Base-by-base conservation (phyloP, 768 basidiomycete species). In the Hemileccinum rubropunctum region DNA sequence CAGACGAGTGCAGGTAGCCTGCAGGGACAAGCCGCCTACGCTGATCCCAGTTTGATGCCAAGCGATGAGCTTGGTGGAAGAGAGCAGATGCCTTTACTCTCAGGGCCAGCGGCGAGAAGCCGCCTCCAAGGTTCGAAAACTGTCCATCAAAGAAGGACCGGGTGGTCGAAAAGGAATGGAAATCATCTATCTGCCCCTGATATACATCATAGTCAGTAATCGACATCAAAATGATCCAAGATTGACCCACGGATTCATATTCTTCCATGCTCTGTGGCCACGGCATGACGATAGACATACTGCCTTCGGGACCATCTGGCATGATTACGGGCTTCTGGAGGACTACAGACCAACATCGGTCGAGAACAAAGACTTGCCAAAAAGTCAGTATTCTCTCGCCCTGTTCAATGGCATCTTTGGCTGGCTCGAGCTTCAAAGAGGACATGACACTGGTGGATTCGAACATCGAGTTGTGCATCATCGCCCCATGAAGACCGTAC, bases 281-380 rank as follows among this genome's bases (percentile, higher is more conserved):
- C 12, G 88, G 86, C 60, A 83, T 83, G 54, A 76, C 78, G 55
- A 90, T 83, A 17, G 83, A 73, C 38, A 79, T 73, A 56, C 73
- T 77, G 11, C 77, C 71, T 47, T 81, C 76, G 32, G 76, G 71
- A 42, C 80, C 79, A 56, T 91, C 87, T 14, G 82, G 79, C 36
- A 91, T 80, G 36, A 82, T 73, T 10, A 75, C 71, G 5, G 87
- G 86, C 53, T 84, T 83, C 27, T 81, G 83, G 6, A 90, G 75
- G 10, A 82, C 78, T 6, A 84, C 82, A 18, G 88, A 88, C 86
- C 88, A 90, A 61, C 86, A 88, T 27, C 84, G 80, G 66, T 92
- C 89, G 55, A 91, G 72, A 58, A 81, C 80, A 67, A 83, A 92
- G 11, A 88, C 86, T 62, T 90, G 86, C 89, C 89, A 92, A 58